A percentile compares a stretch with the other conserved stretches of the same genome.
These are phyloP conservation scores for Phyllosticta capitalensis DNA, from an alignment of 2,329 filamentous ascomycete genomes.

Conservation along the genomic window DNA sequence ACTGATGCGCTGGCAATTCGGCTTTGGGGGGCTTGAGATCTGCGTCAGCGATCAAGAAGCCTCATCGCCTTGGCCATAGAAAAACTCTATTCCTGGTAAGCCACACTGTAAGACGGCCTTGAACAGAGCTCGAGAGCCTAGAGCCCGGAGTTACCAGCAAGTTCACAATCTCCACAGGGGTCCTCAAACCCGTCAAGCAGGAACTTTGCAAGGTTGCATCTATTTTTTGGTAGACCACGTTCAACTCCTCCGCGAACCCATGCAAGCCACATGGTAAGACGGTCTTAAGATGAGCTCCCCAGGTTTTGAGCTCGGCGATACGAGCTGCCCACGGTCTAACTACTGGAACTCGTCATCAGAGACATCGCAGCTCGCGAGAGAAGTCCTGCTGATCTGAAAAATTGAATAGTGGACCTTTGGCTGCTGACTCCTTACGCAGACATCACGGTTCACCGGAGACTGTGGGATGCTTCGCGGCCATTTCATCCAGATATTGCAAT, in stretches of 20 bases:
- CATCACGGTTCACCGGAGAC: background rate
- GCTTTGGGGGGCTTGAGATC: background rate
- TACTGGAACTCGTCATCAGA: background rate
- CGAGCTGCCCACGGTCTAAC: background rate
- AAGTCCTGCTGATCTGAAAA: background rate
- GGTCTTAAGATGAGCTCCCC: background rate
- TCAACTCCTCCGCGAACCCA: background rate
- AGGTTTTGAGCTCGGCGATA: background rate
- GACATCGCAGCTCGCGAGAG: background rate
- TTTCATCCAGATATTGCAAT: constrained; percentile 3
- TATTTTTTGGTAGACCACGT: background rate
- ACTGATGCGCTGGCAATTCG: background rate
- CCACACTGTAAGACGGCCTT: too few relatives aligned
- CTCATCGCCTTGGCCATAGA: background rate
- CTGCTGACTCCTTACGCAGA: background rate
- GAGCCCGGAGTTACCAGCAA: too few relatives aligned
- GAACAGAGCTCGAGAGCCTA: too few relatives aligned
- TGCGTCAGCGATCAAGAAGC: background rate
- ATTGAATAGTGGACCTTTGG: background rate
- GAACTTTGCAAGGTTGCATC: too few relatives aligned
- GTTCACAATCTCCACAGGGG: too few relatives aligned
- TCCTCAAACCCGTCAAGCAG: too few relatives aligned
- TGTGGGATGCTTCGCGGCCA: constrained; percentile 1
- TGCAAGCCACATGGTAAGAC: background rate
- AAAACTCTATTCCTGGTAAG: too few relatives aligned